A percentile compares a stretch with the other conserved stretches of the same genome.
These are phyloP conservation scores for Albugo laibachii DNA, from an alignment of 352 stramenopile genomes.

Conservation along the genomic window DNA sequence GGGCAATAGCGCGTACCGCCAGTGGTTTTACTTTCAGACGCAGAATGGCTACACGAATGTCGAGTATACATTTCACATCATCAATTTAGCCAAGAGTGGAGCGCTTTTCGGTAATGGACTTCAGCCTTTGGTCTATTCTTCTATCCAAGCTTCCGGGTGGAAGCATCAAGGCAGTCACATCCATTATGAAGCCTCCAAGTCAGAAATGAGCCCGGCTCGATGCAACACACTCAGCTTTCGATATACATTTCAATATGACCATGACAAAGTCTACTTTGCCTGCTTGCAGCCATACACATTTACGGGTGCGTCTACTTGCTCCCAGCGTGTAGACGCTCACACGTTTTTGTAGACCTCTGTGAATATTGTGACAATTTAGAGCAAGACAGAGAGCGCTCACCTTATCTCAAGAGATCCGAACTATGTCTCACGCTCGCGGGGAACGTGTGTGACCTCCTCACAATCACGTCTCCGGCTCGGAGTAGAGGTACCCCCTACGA, in stretches of 20 bases:
- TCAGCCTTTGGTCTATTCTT: conserved; percentile 63
- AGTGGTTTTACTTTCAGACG: conserved; percentile 85
- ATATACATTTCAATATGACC: conserved; percentile 39
- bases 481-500: conserved; percentile 23
- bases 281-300: conserved; percentile 80
- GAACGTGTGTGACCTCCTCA: conserved; percentile 75
- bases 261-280: conserved; percentile 65
- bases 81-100: conserved; percentile 67
- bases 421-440: conserved; percentile 74
- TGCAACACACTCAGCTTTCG: conserved; percentile 41
- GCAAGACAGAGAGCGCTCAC: conserved; percentile 17
- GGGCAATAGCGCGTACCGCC: conserved; percentile 64
- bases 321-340: neutral
- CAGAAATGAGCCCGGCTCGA: conserved; percentile 15
- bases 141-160: conserved; percentile 33
- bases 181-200: conserved; percentile 27
- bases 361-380: conserved; percentile 49
- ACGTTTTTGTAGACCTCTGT: conserved; percentile 22
- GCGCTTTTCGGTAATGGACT: conserved; percentile 66
- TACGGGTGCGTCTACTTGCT: conserved; percentile 17
- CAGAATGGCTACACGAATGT: conserved; percentile 26
- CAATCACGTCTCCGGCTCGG: conserved; percentile 49
- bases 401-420: conserved; percentile 30
- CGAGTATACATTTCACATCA: conserved; percentile 45
- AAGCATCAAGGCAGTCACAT: conserved; percentile 32